Conservation (phyloP, 768 basidiomycete species). For the Lactarius quietus region DNA sequence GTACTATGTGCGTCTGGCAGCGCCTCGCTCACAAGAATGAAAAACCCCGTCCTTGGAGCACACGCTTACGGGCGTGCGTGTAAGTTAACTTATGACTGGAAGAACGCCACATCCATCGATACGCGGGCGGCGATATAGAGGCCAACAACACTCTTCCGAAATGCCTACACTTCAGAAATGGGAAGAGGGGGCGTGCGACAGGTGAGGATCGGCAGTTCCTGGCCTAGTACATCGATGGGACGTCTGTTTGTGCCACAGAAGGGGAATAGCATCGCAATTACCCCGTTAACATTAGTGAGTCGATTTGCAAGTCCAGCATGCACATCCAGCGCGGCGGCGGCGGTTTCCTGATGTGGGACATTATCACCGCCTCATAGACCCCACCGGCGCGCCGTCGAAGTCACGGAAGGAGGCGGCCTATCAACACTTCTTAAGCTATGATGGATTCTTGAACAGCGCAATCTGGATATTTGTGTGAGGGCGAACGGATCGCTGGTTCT, state of each 20-base stretch:
- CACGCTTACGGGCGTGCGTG: background rate
- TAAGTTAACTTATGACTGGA: too few relatives aligned
- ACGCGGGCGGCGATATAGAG: background rate
- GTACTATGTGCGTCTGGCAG: background rate
- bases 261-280: background rate
- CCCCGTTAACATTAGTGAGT: background rate
- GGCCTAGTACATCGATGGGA: background rate
- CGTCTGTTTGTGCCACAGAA: background rate
- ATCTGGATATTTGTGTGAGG: background rate
- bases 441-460: too few relatives aligned
- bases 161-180: background rate
- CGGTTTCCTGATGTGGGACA: background rate
- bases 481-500: background rate
- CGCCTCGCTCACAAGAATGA: background rate
- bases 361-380: background rate
- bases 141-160: background rate
- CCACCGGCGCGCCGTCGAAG: background rate
- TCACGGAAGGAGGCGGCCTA: background rate
- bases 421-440: background rate
- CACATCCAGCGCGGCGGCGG: background rate
- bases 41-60: background rate
- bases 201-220: background rate
- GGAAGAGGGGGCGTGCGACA: background rate
- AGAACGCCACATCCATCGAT: too few relatives aligned
- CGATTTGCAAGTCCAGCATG: background rate